phyloP scores from a whole-genome alignment of 306 rosid species.

The Crataegus laevigata region DNA sequence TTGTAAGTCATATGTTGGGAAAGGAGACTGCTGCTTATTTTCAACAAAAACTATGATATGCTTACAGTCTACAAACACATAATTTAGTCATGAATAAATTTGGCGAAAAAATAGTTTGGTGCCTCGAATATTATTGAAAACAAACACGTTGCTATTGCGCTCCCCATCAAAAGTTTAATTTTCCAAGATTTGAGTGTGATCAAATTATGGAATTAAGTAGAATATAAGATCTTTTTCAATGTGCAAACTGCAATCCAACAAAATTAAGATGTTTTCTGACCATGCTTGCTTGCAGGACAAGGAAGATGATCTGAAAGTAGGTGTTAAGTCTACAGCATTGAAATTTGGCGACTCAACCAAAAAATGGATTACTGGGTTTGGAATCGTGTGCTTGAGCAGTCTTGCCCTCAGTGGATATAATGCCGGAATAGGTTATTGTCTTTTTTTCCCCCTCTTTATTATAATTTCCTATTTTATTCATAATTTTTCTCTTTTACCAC shows the following conservation, averaged over 20 bases:
- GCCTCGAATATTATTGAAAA: not conserved
- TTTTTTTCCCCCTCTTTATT: not conserved
- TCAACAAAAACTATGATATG: no score
- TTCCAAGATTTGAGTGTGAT: not conserved
- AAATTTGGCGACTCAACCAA: slow-evolving; percentile 81
- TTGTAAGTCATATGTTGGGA: no score
- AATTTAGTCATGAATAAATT: no score
- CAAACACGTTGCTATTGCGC: not conserved
- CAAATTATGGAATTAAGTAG: not conserved
- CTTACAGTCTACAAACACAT: no score
- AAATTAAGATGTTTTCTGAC: not conserved
- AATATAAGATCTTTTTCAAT: not conserved
- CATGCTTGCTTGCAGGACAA: slow-evolving; percentile 57
- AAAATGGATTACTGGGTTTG: slow-evolving; percentile 75
- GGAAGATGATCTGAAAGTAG: slow-evolving; percentile 85
- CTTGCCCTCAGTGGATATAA: slow-evolving; percentile 79
- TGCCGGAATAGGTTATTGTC: slow-evolving; percentile 52
- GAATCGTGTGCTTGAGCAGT: slow-evolving; percentile 57
- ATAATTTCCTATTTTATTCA: not conserved
- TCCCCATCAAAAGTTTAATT: not conserved
- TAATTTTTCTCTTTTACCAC: not conserved
- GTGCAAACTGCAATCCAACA: not conserved
- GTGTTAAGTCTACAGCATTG: slow-evolving; percentile 91
- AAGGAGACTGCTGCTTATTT: no score
- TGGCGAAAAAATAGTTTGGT: no score